These are phyloP conservation scores for Berkeleyomyces rouxiae DNA, from an alignment of 2,329 filamentous ascomycete genomes.

Conservation along the genomic window DNA sequence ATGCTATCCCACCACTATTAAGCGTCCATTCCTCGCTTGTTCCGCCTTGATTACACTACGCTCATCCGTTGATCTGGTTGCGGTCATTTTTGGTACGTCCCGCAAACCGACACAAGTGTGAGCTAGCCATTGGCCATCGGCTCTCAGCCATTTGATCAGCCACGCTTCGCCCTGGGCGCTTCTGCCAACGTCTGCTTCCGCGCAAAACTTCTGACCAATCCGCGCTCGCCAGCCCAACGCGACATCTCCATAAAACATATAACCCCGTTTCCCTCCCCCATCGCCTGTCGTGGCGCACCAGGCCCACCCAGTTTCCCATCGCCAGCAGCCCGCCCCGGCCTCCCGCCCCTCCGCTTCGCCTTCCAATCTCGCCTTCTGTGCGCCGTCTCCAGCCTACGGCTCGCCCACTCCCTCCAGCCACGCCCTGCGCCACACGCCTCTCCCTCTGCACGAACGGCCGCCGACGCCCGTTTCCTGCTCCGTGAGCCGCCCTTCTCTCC, in stretches of 20 bases:
- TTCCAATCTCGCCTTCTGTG: not conserved
- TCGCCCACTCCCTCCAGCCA: slow-evolving; percentile 28
- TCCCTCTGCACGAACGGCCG: not conserved
- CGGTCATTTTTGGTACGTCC: not conserved
- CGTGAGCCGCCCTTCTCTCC: slow-evolving; percentile 17
- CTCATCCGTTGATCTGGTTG: not conserved
- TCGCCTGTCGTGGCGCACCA: slow-evolving; percentile 13
- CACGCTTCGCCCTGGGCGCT: not conserved
- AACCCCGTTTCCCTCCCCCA: not conserved
- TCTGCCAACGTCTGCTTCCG: not conserved
- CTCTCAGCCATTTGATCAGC: not conserved
- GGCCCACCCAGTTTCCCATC: slow-evolving; percentile 6
- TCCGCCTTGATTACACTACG: not conserved
- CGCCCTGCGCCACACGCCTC: slow-evolving; percentile 15
- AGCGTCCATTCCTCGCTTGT: slow-evolving; percentile 3
- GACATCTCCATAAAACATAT: not conserved
- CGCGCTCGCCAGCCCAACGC: not conserved
- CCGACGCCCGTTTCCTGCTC: slow-evolving; percentile 14
- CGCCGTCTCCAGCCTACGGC: slow-evolving; percentile 26
- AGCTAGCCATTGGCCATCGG: no score
- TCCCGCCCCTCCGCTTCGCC: not conserved
- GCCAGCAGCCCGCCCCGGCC: slow-evolving; percentile 12
- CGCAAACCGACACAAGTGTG: not conserved
- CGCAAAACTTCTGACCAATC: not conserved
- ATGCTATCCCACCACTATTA: not conserved